Conservation (phyloP, 106 monocot genomes). For the Triglochin maritima region DNA sequence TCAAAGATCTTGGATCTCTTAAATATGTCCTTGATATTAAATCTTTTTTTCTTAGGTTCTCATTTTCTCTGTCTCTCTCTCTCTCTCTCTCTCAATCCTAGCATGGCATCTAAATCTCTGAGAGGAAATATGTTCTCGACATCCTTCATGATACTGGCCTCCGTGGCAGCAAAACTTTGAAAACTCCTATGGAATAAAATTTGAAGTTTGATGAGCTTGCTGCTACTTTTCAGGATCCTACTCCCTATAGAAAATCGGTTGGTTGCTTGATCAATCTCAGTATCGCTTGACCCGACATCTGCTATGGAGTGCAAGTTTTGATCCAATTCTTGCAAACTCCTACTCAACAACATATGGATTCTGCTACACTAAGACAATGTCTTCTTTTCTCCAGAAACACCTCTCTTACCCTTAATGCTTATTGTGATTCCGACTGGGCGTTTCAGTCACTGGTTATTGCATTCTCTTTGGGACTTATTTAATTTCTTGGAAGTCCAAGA, state of each 20-base stretch:
- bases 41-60: too few species aligned
- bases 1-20: not conserved
- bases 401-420: not conserved
- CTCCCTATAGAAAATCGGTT: not conserved
- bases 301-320: not conserved
- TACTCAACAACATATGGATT: not conserved
- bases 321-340: slow-evolving; percentile 5
- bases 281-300: slow-evolving; percentile 1
- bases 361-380: not conserved
- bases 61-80: too few species aligned
- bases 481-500: not conserved
- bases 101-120: not conserved
- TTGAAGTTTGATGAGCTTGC: not conserved
- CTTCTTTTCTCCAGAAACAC: not conserved
- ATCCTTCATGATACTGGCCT: not conserved
- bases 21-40: not conserved
- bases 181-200: not conserved
- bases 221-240: not conserved
- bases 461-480: not conserved
- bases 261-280: slow-evolving; percentile 5
- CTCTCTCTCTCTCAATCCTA: not conserved
- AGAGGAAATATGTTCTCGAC: not conserved
- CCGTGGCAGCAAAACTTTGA: not conserved
- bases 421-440: not conserved
- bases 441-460: not conserved